A percentile compares a stretch with the other conserved stretches of the same genome.
phyloP scores from a whole-genome alignment of 2,329 filamentous ascomycete species.

The Talaromyces sp. region DNA sequence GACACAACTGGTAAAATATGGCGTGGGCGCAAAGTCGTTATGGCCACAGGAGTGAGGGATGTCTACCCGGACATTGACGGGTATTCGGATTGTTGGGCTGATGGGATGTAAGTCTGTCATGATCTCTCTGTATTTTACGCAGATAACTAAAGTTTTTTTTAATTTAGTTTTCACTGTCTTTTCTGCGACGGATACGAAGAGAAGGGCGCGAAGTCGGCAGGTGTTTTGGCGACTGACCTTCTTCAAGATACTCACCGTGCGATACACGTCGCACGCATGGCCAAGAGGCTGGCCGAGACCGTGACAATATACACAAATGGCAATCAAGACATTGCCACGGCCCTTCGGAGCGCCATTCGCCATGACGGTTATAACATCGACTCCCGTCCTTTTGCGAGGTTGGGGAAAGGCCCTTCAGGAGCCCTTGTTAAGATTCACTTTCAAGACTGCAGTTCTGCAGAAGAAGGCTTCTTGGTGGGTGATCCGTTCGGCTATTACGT shows the following conservation, averaged over 20 bases:
- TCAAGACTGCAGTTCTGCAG: neutral
- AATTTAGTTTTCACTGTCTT: conserved; percentile 55
- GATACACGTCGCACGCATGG: conserved; percentile 23
- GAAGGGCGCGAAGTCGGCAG: conserved; percentile 41
- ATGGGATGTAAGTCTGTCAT: conserved; percentile 19
- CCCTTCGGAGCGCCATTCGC: neutral
- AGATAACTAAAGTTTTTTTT: neutral
- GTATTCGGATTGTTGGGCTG: conserved; percentile 52
- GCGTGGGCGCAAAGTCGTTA: conserved; percentile 49
- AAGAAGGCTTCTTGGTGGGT: conserved; percentile 8
- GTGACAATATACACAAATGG: conserved; percentile 54
- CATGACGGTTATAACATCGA: conserved; percentile 3
- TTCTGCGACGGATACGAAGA: conserved; percentile 60
- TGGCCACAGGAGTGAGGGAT: conserved; percentile 53
- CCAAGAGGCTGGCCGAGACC: conserved; percentile 38
- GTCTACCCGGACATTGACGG: conserved; percentile 48
- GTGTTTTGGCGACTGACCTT: conserved; percentile 42
- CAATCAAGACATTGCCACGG: conserved; percentile 23
- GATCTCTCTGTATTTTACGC: conserved; percentile 25
- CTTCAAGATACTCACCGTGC: neutral
- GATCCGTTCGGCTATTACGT: neutral
- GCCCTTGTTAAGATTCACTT: conserved; percentile 1
- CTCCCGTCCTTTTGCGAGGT: conserved; percentile 3
- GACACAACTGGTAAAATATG: conserved; percentile 43
- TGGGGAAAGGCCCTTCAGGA: conserved; percentile 2